phyloP scores from a whole-genome alignment of 78 protist genomes.

The Dictyostelium intermedium region DNA sequence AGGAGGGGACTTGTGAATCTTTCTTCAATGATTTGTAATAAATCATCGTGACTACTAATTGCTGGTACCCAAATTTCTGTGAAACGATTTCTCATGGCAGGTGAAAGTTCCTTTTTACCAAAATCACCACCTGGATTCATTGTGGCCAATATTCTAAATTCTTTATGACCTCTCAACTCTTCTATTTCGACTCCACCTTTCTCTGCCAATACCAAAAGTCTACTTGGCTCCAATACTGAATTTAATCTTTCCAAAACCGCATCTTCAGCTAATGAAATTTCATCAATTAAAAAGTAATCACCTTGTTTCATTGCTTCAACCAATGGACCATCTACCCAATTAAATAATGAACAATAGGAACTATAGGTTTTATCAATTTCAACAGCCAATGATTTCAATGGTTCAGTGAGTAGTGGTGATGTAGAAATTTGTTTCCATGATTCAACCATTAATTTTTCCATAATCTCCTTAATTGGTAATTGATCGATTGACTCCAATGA shows the following conservation, averaged over 20 bases:
- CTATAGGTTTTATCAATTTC: constrained; percentile 32
- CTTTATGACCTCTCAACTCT: constrained; percentile 58
- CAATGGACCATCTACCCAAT: constrained; percentile 99
- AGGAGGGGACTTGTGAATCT: constrained; percentile 22
- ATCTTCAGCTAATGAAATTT: constrained; percentile 99
- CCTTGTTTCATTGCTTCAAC: constrained; percentile 97
- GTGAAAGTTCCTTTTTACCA: constrained; percentile 99
- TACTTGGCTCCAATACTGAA: constrained; percentile 97
- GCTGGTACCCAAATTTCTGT: constrained; percentile 95
- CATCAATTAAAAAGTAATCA: constrained; percentile 95
- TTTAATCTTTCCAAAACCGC: constrained; percentile 99
- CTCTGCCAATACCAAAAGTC: constrained; percentile 95
- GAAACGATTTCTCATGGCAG: constrained; percentile 99
- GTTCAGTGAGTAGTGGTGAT: not conserved
- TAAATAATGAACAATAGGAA: constrained; percentile 86
- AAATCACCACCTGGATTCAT: constrained; percentile 99
- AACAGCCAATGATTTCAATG: not conserved
- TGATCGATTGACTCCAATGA: not conserved
- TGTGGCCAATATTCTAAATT: constrained; percentile 98
- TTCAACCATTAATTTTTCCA: not conserved
- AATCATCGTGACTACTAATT: constrained; percentile 70
- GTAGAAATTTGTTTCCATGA: not conserved
- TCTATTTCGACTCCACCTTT: constrained; percentile 84
- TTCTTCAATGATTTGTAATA: constrained; percentile 72
- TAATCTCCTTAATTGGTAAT: constrained; percentile 11